A percentile compares a stretch with the other conserved stretches of the same genome.
Conservation (phyloP, 2,329 filamentous ascomycete species). For the Nakataea oryzae region DNA sequence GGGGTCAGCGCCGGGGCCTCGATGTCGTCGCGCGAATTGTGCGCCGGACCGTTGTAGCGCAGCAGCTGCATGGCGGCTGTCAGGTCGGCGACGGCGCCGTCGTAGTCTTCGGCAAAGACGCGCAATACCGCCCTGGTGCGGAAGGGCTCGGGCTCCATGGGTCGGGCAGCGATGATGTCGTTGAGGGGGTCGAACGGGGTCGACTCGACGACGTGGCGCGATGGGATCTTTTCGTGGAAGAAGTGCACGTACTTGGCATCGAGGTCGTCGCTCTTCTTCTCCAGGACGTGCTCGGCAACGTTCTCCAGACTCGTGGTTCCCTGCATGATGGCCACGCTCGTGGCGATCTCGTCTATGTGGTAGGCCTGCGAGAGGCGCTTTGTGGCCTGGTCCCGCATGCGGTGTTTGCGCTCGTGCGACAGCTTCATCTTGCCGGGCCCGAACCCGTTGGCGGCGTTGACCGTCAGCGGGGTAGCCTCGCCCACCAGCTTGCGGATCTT, state of each 20-base stretch:
- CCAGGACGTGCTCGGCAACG: conserved; percentile 62
- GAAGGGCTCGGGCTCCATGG: conserved; percentile 54
- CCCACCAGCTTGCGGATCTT: conserved; percentile 75
- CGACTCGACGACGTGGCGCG: conserved; percentile 59
- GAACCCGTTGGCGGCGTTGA: conserved; percentile 62
- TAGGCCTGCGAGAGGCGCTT: conserved; percentile 71
- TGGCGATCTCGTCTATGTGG: conserved; percentile 71
- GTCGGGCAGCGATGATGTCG: conserved; percentile 54
- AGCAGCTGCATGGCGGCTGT: conserved; percentile 51
- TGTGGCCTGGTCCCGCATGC: conserved; percentile 72
- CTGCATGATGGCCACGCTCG: conserved; percentile 77
- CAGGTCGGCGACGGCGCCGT: conserved; percentile 60
- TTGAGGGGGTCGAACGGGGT: conserved; percentile 58
- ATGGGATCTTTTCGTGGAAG: conserved; percentile 84
- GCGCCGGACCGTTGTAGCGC: conserved; percentile 42
- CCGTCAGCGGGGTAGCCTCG: conserved; percentile 67
- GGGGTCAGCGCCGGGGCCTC: conserved; percentile 28
- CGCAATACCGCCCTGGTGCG: conserved; percentile 66
- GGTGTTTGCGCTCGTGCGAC: conserved; percentile 65
- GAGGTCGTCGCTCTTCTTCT: conserved; percentile 53
- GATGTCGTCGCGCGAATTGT: conserved; percentile 23
- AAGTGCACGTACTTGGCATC: conserved; percentile 87
- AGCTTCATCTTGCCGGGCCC: conserved; percentile 48
- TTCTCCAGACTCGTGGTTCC: conserved; percentile 67
- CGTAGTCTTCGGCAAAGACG: conserved; percentile 65